Evolutionary conservation across 2,329 filamentous ascomycete species (phyloP), one percentile per base, ranked within the genome.

Genomic region (Paecilomyces sp.): DNA sequence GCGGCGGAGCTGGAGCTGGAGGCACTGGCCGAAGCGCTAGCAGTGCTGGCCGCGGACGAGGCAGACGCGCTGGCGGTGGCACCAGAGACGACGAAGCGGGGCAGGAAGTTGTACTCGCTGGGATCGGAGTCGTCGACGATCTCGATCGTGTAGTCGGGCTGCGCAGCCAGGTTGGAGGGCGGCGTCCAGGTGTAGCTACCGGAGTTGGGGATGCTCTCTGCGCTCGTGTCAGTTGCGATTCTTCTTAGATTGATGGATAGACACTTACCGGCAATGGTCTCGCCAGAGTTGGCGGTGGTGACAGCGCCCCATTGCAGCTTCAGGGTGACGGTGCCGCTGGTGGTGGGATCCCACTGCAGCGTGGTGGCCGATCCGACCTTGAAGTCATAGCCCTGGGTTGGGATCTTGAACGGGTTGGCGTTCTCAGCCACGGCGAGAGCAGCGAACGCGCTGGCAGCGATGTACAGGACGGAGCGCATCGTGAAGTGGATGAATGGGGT

Each of bases 61-160:
- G 61, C 64, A 30, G 66, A 59, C 3, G 70, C 66, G 15, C 72
- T 73, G n/a, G 73, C 78, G 60, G 76, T 77, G 62, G 74, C 72
- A 62, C 77, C 79, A 12, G 78, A 67, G 59, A 85, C 73, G 41
- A 75, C 72, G 72, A 84, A 85, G 61, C 75, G 76, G 6, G 79
- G 78, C 36, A 78, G 79, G 76, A 80, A 85, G 77, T 84, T 84
- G 70, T 71, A 74, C 61, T 77, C 67, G 55, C 57, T 61, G 8
- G 73, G 55, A 71, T 83, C 66, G 6, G 64, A 63, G 64, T 82
- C 81, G 64, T 75, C 71, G 67, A 82, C 71, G 66, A 85, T 85
- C 67, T 82, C 74, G 62, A 85, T 71, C 60, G 80, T 79, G 75
- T 83, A 84, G 68, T 80, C 75, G 47, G 71, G 70, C 64, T 78